Base-by-base conservation (phyloP, 2,329 filamentous ascomycete genomes). In the Pyrenophora teres region DNA sequence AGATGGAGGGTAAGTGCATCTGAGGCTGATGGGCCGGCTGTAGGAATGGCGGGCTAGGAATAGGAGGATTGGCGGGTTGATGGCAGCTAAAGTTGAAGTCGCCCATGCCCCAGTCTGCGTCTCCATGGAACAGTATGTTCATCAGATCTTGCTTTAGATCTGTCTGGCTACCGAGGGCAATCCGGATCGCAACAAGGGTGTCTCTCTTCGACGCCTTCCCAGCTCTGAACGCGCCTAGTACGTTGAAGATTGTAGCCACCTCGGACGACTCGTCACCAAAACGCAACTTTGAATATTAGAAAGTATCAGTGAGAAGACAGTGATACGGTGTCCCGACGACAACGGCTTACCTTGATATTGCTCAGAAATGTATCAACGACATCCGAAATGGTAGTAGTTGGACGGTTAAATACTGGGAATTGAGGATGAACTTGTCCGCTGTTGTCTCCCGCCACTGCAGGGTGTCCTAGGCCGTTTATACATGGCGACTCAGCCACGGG, bases 231-330 rank as follows among this genome's bases (percentile, higher is more conserved):
- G 49, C 40, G 27, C 41, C 15, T 6, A 70, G 60, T 6, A 54
- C 54, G 12, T 59, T 39, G 21, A 58, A 50, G 25, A 66, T 63
- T 4, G 46, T 46, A 4, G 21, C 43, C 9, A 60, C 50, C 40
- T 69, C 52, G 7, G 31, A 10, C 3, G 69, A 70, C 1, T 54
- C 40, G 15, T 59, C 52, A 13, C 68, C 67, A n/a, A 71, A 69
- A 6, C 56, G 52, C 25, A 39, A 27, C 65, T 71, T 6, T 25
- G 6, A 30, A 13, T 9, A 13, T 59, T 12, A 54, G 37, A 12
- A 12, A 9, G 31, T 25, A 12, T 23, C 6, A 12, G 18, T 16
- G 19, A 13, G n/a, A 18, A 6, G 37, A 3, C 6, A 19, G 16
- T 12, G 23, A 15, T 31, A 4, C 12, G 30, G 23, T 3, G 2